Base-by-base conservation (phyloP, 2,329 filamentous ascomycete genomes). In the Aureobasidium sp. region DNA sequence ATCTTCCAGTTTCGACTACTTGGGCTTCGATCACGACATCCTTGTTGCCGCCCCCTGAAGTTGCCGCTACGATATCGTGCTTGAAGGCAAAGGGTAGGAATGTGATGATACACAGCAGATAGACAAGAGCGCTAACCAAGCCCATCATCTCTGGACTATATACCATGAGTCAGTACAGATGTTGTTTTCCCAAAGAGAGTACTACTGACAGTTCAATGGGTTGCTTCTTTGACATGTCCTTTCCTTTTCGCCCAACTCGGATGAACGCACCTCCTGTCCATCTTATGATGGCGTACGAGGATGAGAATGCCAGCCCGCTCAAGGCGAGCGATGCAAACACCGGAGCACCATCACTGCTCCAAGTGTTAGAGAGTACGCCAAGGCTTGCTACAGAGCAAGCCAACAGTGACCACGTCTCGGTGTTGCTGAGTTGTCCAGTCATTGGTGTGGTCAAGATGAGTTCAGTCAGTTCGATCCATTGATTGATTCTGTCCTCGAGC, bases 41-140 rank as follows among this genome's bases (percentile, higher is more conserved):
- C 66, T 90, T 82, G 75, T 97, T 97, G 53, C 92, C 92, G 66
- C 91, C 92, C 65, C 92, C 94, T 67, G 91, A 96, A 22, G 94
- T 97, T 42, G 92, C 91, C 17, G 91, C 90, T 29, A 97, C 92
- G 67, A 99, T 95, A 73, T 97, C 93, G 77, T 97, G 96, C 80
- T 97, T 97, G 75, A 99, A 97, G 1, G 92, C 90, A 75, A 97
- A 96, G 0, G 94, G 94, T 63, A 97, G 91, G 74, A 99, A 99
- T 65, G 91, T 79, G 67, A 97, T 95, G 67, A 97, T 82, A 55
- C 87, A 84, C 67, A 99, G 82, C 47, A 99, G 82, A 76, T 97
- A 97, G 29, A 97, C 91, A 67, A 94, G 85, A 9, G 93, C 94
- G 72, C 90, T 95, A 29, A 99, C 84, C 63, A 91, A 90, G 34